phyloP scores from a whole-genome alignment of 345 rosid species.

The Viola odorata region DNA sequence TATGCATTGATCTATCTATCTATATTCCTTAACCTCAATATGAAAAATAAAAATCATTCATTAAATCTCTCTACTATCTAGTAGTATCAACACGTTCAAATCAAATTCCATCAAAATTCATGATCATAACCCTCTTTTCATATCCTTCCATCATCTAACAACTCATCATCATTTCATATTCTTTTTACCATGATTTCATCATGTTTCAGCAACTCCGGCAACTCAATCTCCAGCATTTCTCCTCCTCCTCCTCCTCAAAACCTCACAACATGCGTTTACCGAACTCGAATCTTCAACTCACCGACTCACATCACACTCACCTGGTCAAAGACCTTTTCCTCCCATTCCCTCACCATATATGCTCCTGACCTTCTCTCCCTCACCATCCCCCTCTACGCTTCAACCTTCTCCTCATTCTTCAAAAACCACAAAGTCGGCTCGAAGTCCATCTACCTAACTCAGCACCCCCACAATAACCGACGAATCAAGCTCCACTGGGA shows the following conservation, averaged over 20 bases:
- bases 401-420: slow-evolving; percentile 47
- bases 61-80: too few species aligned
- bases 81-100: too few species aligned
- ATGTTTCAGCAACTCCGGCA: slow-evolving; percentile 45
- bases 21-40: too few species aligned
- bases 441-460: slow-evolving; percentile 39
- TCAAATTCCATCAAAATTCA: too few species aligned
- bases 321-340: slow-evolving; percentile 44
- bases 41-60: too few species aligned
- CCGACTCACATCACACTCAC: slow-evolving; percentile 39
- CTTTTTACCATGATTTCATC: slow-evolving; percentile 51
- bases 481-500: slow-evolving; percentile 55
- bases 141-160: too few species aligned
- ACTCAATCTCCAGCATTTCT: slow-evolving; percentile 17
- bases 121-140: too few species aligned
- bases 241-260: slow-evolving; percentile 37
- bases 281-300: slow-evolving; percentile 36
- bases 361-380: slow-evolving; percentile 40
- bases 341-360: slow-evolving; percentile 44
- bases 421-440: slow-evolving; percentile 43
- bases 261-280: slow-evolving; percentile 44
- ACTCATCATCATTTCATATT: too few species aligned
- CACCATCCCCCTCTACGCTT: slow-evolving; percentile 41
- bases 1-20: too few species aligned
- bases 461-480: slow-evolving; percentile 33